Base-by-base conservation (phyloP, 2,329 filamentous ascomycete genomes). In the Hortaea sp. region DNA sequence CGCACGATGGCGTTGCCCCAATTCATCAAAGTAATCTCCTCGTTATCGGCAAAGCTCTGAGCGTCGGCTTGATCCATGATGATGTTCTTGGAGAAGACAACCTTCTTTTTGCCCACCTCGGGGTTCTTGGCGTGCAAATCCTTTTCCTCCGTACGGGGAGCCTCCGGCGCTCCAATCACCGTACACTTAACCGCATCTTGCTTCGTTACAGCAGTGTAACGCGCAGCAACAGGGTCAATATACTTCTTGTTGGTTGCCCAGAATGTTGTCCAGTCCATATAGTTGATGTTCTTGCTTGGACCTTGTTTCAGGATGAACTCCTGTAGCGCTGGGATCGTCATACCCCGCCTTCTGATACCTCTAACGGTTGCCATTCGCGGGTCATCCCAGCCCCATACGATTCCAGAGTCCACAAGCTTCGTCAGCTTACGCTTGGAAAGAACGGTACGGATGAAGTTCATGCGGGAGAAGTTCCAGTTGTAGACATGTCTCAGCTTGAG, bases 11-110 rank as follows among this genome's bases (percentile, higher is more conserved):
- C 87, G 60, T 94, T 94, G 57, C 90, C 92, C 90, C 90, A 97
- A 65, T 85, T 85, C 90, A 95, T 95, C 38, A 95, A 75, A 0
- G 90, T 95, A 59, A 97, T 86, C 67, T 95, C 89, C 71, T 97
- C 90, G 61, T 84, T 82, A 49, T 84, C 75, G 57, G 80, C 84
- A 69, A 95, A 94, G 28, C 77, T 77, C 64, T 83, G 82, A 51
- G 84, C 87, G 59, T 97, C 90, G 40, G 76, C 84, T 68, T 95
- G 90, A 63, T 95, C 90, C 44, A 97, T 71, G 50, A 92, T 72
- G 54, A 95, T 73, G 51, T 81, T 76, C 47, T 77, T 76, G 62
- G 84, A 85, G 65, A 83, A 94, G 28, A 79, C 75, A 5, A 95
- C 86, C 69, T 87, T 85, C 77, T 95, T 95, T 57, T 73, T 82